Base-by-base conservation (phyloP, 164 flowering plant genomes). In the Tetracentron sinense region DNA sequence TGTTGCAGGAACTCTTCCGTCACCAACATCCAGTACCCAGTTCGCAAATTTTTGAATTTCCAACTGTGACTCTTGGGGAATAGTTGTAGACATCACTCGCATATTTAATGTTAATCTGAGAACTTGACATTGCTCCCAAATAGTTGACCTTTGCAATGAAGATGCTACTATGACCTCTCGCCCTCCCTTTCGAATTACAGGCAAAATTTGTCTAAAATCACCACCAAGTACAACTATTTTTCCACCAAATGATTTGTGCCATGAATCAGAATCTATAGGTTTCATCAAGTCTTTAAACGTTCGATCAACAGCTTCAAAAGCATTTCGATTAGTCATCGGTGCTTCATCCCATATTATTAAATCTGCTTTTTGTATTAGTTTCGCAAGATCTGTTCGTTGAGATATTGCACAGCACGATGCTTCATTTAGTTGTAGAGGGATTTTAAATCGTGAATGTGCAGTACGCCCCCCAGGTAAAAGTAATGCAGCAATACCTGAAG, bases 201-300 rank as follows among this genome's bases (percentile, higher is more conserved):
- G 54, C 16, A 50, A 21, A 50, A 50, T 50, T 50, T 50, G 54
- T 20, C 54, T 4, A 50, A n/a, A n/a, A 50, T 50, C n/a, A n/a
- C 51, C 51, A 6, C 51, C 51, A 11, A 48, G n/a, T 5, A 48
- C 51, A 48, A 48, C 21, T 21, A 25, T 50, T 16, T 50, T 50
- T 14, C 54, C 54, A 20, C 54, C 4, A 23, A 50, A 50, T 7
- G 14, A 23, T 8, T 50, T 14, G 5, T 50, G 7, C 15, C 20
- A 0, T 48, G n/a, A 48, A 16, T 17, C n/a, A 48, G 7, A 8
- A 33, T 33, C 38, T 33, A 33, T 2, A 6, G 51, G n/a, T 48
- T 17, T 17, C n/a, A 48, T 16, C 3, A 48, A 48, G n/a, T 48
- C 51, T 16, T 5, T 6, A 17, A 48, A 48, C n/a, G 7, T 16